phyloP scores from a whole-genome alignment of 805 yeast genomes.

The Pichia eremophila region DNA sequence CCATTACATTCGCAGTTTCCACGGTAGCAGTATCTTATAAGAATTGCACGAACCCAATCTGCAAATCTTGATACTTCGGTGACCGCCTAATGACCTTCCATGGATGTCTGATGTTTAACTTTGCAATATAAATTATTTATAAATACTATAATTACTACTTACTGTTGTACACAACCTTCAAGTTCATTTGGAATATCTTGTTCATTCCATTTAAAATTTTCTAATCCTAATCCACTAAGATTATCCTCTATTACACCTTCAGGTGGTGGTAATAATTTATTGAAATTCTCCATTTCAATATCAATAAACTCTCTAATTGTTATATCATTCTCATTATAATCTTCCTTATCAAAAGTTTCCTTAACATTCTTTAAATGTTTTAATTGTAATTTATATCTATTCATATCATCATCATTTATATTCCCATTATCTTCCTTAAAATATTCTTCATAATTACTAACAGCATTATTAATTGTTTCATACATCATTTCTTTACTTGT shows the following conservation, averaged over 20 bases:
- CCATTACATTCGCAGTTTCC: conserved; percentile 92
- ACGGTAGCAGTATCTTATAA: conserved; percentile 73
- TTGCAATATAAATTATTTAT: not conserved
- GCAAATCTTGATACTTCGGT: conserved; percentile 57
- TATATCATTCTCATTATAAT: conserved; percentile 45
- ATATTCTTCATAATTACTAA: conserved; percentile 65
- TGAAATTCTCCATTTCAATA: conserved; percentile 53
- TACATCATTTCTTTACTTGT: conserved; percentile 78
- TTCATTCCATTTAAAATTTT: conserved; percentile 23
- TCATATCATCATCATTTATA: conserved; percentile 21
- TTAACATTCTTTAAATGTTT: conserved; percentile 53
- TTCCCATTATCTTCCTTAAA: conserved; percentile 34
- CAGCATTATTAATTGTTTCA: conserved; percentile 79
- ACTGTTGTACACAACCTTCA: conserved; percentile 44
- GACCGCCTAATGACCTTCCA: conserved; percentile 86
- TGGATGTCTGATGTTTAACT: conserved; percentile 69
- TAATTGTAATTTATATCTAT: conserved; percentile 53
- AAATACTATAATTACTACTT: not conserved
- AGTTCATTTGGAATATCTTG: conserved; percentile 48
- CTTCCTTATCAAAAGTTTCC: conserved; percentile 53
- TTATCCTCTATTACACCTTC: conserved; percentile 46
- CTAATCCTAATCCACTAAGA: conserved; percentile 35
- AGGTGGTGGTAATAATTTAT: conserved; percentile 76
- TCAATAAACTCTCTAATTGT: conserved; percentile 43
- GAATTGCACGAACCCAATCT: conserved; percentile 51